Evolutionary conservation across 2,329 filamentous ascomycete species (phyloP).

Genomic region (Epichloe uncinata): DNA sequence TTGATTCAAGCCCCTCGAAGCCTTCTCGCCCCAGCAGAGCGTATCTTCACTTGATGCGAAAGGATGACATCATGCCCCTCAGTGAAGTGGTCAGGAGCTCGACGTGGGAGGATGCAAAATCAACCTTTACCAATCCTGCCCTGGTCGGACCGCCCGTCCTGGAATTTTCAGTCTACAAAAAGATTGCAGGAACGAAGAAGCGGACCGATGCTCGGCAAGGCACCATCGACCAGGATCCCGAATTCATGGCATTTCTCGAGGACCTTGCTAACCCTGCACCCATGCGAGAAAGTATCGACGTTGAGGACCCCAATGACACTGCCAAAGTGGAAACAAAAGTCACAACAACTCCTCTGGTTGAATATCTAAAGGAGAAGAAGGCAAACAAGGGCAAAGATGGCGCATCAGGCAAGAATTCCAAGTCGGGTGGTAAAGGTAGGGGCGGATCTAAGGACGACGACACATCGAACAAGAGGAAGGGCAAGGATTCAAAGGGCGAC

Average conservation of each 20-base stretch:
- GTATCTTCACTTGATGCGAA: slow-evolving; percentile 69
- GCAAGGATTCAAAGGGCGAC: slow-evolving; percentile 44
- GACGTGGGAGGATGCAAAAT: slow-evolving; percentile 70
- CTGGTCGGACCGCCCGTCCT: slow-evolving; percentile 67
- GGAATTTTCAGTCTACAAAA: slow-evolving; percentile 74
- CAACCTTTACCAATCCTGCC: slow-evolving; percentile 55
- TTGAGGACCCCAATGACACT: slow-evolving; percentile 27
- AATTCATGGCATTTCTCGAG: slow-evolving; percentile 89
- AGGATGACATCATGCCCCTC: slow-evolving; percentile 52
- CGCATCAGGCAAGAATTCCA: slow-evolving; percentile 28
- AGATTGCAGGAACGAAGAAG: slow-evolving; percentile 60
- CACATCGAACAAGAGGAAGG: slow-evolving; percentile 50
- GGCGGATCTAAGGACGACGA: slow-evolving; percentile 32
- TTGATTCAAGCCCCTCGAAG: slow-evolving; percentile 55
- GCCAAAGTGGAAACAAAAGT: slow-evolving; percentile 44
- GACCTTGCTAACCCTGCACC: slow-evolving; percentile 59
- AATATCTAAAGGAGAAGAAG: slow-evolving; percentile 86
- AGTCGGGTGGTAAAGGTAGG: slow-evolving; percentile 39
- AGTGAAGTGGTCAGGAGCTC: slow-evolving; percentile 55
- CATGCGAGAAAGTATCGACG: slow-evolving; percentile 30
- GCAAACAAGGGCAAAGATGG: slow-evolving; percentile 54
- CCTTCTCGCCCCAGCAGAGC: slow-evolving; percentile 67
- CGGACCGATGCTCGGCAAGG: slow-evolving; percentile 77
- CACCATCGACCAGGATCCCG: slow-evolving; percentile 90
- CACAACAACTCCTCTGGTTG: slow-evolving; percentile 77